Evolutionary conservation across 129 eudicot species (phyloP), one percentile per base, ranked within the genome.

Genomic region (Calendula officinalis): DNA sequence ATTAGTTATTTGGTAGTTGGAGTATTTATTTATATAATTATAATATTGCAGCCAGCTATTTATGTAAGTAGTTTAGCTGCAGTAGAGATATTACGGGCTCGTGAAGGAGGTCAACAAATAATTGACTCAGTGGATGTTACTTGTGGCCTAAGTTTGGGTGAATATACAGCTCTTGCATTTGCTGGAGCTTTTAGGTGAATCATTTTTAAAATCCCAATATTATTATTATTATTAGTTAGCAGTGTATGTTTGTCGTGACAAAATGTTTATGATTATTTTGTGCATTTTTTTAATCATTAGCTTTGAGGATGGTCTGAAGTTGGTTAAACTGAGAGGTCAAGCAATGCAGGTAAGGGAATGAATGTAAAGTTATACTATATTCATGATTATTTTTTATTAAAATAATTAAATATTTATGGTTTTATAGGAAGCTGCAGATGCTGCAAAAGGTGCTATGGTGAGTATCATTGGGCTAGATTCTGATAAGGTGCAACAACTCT

Each of bases 151-250:
- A 91, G 98, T 47, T 87, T 91, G 83, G 98, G 98, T 64, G 98
- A 91, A 60, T 91, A 91, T 82, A 91, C 98, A 45, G 98, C 98
- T 78, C 87, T 91, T 67, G 94, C 96, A 70, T 91, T 91, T 87
- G 82, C 98, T 60, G 98, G 94, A 71, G 98, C 98, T 35, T 91
- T 87, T 80, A 85, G 95, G 98, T 85, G 58, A 54, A 60, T 49
- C 76, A 34, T 57, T 6, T 35, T 7, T 13, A 12, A 0, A 52
- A 54, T 54, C 37, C 57, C 10, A 1, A 33, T 30, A 14, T 48
- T 22, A 22, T 22, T 30, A 14, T 60, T 46, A 44, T 11, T 69
- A 36, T 57, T 57, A 10, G 47, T 56, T 44, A 33, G 17, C 16
- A 10, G 8, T 27, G 8, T 68, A 4, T 7, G 40, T 10, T 41